Conservation (phyloP, 768 basidiomycete species). For the Tulasnella sp. region DNA sequence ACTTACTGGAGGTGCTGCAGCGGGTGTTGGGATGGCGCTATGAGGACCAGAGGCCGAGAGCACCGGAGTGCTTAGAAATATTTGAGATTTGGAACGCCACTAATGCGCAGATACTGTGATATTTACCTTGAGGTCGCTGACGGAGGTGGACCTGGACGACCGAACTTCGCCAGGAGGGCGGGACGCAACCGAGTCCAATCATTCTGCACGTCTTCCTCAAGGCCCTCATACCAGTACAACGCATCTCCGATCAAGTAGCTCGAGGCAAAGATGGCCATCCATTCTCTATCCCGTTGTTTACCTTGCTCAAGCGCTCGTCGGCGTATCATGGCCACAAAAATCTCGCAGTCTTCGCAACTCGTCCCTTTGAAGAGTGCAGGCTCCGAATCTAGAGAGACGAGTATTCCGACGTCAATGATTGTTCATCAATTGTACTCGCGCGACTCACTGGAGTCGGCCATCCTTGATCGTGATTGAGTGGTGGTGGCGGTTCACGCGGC, state of each 20-base stretch:
- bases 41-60: not conserved
- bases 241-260: constrained; percentile 6
- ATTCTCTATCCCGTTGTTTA: not conserved
- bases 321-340: not conserved
- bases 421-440: too few species aligned
- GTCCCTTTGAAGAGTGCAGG: too few species aligned
- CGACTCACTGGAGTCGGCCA: too few species aligned
- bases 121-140: not conserved
- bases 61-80: not conserved
- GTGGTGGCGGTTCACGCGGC: too few species aligned
- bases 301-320: not conserved
- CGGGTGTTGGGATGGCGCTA: not conserved
- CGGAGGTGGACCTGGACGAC: not conserved
- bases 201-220: not conserved
- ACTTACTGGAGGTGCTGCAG: not conserved
- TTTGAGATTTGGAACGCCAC: too few species aligned
- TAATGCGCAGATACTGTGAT: not conserved
- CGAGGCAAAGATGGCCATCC: not conserved
- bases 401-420: too few species aligned
- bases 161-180: not conserved
- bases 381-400: too few species aligned
- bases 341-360: not conserved
- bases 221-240: constrained; percentile 7
- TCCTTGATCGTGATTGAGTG: too few species aligned
- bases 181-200: constrained; percentile 12